Evolutionary conservation across 106 monocot species (phyloP), one percentile per base, ranked within the genome.

Genomic region (Ottelia alismoides): DNA sequence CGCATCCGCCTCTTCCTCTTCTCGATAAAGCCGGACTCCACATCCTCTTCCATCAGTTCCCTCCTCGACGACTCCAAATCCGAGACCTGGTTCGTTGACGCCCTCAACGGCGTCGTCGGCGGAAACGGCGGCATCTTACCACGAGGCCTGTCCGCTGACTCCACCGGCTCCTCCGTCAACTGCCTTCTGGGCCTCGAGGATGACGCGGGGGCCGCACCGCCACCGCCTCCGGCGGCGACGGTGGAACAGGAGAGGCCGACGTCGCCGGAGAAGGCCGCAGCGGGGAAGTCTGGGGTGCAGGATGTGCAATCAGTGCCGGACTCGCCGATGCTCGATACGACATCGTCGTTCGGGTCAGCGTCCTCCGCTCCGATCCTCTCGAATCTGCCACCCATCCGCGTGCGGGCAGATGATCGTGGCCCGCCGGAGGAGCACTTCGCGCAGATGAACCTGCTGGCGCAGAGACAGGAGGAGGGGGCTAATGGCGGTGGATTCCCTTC

Each of bases 81-180:
- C 1, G 96, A 98, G 57, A 79, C 71, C 12, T 98, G 89, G 89
- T 98, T 94, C 49, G 88, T 88, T 25, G 88, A 94, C 58, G 94
- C 94, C n/a, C 72, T 94, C 11, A 94, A 94, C 55, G 72, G 73
- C 50, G 78, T 79, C 25, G 79, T 78, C 30, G n/a, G n/a, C n/a
- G 70, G 68, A 5, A 62, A 81, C 18, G 88, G 74, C 18, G 76
- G 48, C 20, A 48, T 72, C 26, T 61, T 81, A 16, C 70, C 78
- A 1, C 63, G 67, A 0, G 82, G 67, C 29, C 53, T 71, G 55
- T 80, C 83, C 10, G 65, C 59, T 0, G 84, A 82, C 27, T 94
- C 88, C 22, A 51, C 76, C 25, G 82, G 78, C 3, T 62, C 85
- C 21, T 82, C 79, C 7, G 79, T 88, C 32, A 84, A 88, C 60